Evolutionary conservation across 2,329 filamentous ascomycete species (phyloP), one percentile per base, ranked within the genome.

Genomic region (Trichothecium roseum): DNA sequence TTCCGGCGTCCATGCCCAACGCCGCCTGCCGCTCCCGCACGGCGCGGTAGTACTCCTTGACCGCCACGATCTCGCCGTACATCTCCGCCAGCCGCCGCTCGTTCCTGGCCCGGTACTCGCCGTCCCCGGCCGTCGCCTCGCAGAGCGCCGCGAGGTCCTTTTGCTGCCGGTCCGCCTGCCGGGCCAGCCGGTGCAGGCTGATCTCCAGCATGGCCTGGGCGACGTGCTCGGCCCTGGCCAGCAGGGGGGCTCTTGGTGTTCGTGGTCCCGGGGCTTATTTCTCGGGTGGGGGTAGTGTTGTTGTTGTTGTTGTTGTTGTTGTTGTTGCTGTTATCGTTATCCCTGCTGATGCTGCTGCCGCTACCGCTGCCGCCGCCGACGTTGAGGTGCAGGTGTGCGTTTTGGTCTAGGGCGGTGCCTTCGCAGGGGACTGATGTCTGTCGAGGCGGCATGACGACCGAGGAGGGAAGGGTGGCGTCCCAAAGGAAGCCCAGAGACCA

Each of bases 191-290:
- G 27, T 51, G 54, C 26, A 61, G 40, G 38, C 50, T 53, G 35
- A 60, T 51, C 42, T 61, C 57, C n/a, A 54, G 43, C 5, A 53
- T 59, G 53, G 60, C 59, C 29, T 41, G 46, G 5, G 57, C 52
- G n/a, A 61, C 47, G 22, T 53, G 50, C 4, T 57, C 50, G 28
- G 57, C 54, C 20, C 14, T 16, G 17, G 33, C 26, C n/a, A 35
- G 3, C 26, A 26, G 32, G 13, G n/a, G n/a, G n/a, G n/a, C n/a
- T n/a, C n/a, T n/a, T n/a, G n/a, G n/a, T n/a, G n/a, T n/a, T n/a
- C n/a, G n/a, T n/a, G n/a, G n/a, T n/a, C n/a, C n/a, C n/a, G n/a
- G n/a, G n/a, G n/a, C n/a, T n/a, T n/a, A n/a, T n/a, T n/a, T n/a
- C n/a, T n/a, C n/a, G n/a, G n/a, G n/a, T n/a, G n/a, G n/a, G n/a